A percentile compares a stretch with the other conserved stretches of the same genome.
These are phyloP conservation scores for Debaryomycetaceae sp. DNA, from an alignment of 1,139 yeast genomes.

Conservation along the genomic window DNA sequence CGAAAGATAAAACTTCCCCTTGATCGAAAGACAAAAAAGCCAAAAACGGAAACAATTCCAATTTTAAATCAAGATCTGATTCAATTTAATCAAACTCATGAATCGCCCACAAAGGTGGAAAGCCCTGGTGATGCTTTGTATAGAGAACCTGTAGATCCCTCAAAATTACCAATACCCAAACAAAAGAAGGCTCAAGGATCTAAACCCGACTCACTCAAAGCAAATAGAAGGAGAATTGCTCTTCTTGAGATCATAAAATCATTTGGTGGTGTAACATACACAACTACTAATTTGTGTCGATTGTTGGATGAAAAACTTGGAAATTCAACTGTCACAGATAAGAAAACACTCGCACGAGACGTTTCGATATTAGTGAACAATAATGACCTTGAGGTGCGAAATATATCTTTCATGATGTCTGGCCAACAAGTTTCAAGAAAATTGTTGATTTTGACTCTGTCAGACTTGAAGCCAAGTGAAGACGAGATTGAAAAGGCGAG, in stretches of 20 bases:
- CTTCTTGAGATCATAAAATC: conserved; percentile 35
- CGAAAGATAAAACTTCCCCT: conserved; percentile 11
- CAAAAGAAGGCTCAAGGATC: conserved; percentile 1
- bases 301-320: conserved; percentile 34
- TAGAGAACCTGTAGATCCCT: not conserved
- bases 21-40: conserved; percentile 8
- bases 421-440: conserved; percentile 32
- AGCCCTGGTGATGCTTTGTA: not conserved
- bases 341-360: conserved; percentile 48
- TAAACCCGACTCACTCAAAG: conserved; percentile 14
- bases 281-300: conserved; percentile 33
- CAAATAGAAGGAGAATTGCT: conserved; percentile 32
- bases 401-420: conserved; percentile 23
- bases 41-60: conserved; percentile 1
- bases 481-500: conserved; percentile 25
- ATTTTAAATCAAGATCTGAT: too few relatives aligned
- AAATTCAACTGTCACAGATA: conserved; percentile 40
- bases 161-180: conserved; percentile 2
- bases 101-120: too few relatives aligned
- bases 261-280: conserved; percentile 41
- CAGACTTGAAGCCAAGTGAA: conserved; percentile 24
- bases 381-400: conserved; percentile 26
- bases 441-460: conserved; percentile 30
- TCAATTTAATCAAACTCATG: too few relatives aligned
- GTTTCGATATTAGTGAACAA: conserved; percentile 23